Evolutionary conservation across 139 green algal genomes (phyloP).

Genomic region (Chlamydomonas schloesseri): DNA sequence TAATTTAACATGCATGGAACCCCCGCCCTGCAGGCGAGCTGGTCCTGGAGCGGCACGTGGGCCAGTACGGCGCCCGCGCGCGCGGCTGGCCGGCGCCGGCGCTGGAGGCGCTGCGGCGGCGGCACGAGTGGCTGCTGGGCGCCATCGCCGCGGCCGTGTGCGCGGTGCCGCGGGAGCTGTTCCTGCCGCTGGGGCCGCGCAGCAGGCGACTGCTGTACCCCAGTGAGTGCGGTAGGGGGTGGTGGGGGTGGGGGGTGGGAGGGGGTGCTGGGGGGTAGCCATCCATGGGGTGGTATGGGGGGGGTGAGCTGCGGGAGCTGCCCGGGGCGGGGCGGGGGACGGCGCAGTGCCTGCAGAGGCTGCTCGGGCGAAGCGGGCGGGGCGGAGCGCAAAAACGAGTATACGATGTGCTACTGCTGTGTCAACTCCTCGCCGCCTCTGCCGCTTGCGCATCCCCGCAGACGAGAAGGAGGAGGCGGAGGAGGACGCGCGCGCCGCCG

Average conservation of each 20-base stretch:
- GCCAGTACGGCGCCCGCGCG: constrained; percentile 54
- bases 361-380: too few relatives aligned
- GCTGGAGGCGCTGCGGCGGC: constrained; percentile 62
- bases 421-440: not conserved
- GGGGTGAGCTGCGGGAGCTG: too few relatives aligned
- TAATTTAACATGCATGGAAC: too few relatives aligned
- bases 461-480: constrained; percentile 36
- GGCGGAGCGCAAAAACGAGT: too few relatives aligned
- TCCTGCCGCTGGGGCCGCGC: constrained; percentile 57
- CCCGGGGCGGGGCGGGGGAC: too few relatives aligned
- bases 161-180: constrained; percentile 61
- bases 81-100: constrained; percentile 72
- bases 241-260: not conserved
- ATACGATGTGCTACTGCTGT: too few relatives aligned
- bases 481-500: constrained; percentile 14
- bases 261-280: not conserved
- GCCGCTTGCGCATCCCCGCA: not conserved
- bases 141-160: constrained; percentile 53
- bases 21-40: constrained; percentile 53
- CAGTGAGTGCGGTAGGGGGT: constrained; percentile 4
- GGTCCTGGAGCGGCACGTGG: constrained; percentile 73
- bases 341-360: too few relatives aligned
- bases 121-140: constrained; percentile 66
- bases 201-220: constrained; percentile 52
- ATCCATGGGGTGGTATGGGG: not conserved